Base-by-base conservation (phyloP, 2,329 filamentous ascomycete genomes). In the Colletotrichum truncatum region DNA sequence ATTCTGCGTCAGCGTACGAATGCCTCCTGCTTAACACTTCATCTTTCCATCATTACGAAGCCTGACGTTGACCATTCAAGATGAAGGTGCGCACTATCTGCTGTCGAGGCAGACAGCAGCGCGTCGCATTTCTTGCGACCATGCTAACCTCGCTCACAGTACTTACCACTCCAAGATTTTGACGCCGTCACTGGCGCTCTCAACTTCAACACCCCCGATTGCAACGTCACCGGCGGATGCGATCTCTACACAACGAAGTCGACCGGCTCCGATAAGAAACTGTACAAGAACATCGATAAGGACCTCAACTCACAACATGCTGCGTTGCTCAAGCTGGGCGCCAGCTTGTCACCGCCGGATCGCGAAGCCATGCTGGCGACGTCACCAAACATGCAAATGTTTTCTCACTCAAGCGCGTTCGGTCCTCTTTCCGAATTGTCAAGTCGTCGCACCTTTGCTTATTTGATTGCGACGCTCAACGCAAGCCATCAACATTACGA, bases 241-340 rank as follows among this genome's bases (percentile, higher is more conserved):
- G 96, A 99, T 78, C 86, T 98, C 16, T 99, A 98, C 84, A 98
- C 95, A 9, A 98, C 94, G 25, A 99, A 99, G 80, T 94, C 96
- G 28, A 94, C 95, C 59, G 94, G 94, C 46, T 91, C 91, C 68
- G 96, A 99, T 77, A 98, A 98, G 87, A 98, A 98, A 76, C 85
- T 99, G 8, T 98, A 98, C 84, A 97, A 94, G 80, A 93, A 91
- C 75, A 98, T 99, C 75, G 94, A 98, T 76, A 89, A 92, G 74
- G 94, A 93, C 28, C 88, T 99, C 64, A 94, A 97, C 77, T 92
- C 92, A 36, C 93, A 97, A 78, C 94, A 98, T 84, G 92, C 94
- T 71, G 93, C 94, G 7, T 87, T 97, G 2, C 84, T 98, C 52
- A 91, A 93, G 68, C 87, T 97, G 26, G 94, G 95, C 28, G 93